These are phyloP conservation scores for Helicocarpus griseus DNA, from an alignment of 2,329 filamentous ascomycete species.

Conservation along the genomic window DNA sequence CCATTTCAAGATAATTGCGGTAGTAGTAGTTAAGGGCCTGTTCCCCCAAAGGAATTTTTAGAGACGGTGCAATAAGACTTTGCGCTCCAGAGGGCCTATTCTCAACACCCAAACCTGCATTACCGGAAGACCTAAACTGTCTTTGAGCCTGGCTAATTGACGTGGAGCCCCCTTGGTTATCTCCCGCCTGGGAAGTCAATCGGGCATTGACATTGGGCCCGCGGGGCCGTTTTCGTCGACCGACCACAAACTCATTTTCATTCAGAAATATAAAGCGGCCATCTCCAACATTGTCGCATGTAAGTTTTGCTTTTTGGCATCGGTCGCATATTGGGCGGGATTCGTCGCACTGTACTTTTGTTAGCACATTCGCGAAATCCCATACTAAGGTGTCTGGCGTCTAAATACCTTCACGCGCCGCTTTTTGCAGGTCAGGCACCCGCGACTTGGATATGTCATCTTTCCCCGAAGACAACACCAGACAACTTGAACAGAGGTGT, in stretches of 20 bases:
- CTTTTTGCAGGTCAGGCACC: constrained; percentile 1
- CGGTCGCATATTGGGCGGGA: background rate
- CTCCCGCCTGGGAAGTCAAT: background rate
- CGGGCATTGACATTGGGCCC: background rate
- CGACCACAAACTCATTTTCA: background rate
- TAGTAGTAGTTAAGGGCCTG: background rate
- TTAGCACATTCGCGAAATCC: background rate
- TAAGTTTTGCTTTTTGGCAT: background rate
- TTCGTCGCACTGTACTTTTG: background rate
- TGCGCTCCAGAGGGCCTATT: background rate
- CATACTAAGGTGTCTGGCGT: background rate
- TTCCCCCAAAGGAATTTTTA: background rate
- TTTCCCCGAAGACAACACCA: background rate
- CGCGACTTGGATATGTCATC: constrained; percentile 1
- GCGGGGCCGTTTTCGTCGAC: background rate
- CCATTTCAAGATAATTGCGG: background rate
- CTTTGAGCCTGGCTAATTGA: background rate
- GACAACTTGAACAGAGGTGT: background rate
- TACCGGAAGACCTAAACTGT: background rate
- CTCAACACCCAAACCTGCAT: background rate
- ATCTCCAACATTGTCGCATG: background rate
- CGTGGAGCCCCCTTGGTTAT: background rate
- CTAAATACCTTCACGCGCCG: constrained; percentile 3
- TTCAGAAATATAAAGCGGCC: background rate
- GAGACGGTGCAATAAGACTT: background rate